Evolutionary conservation across 495 filamentous ascomycete species (phyloP), one percentile per base, ranked within the genome.

Genomic region (Lindgomyces ingoldianus): DNA sequence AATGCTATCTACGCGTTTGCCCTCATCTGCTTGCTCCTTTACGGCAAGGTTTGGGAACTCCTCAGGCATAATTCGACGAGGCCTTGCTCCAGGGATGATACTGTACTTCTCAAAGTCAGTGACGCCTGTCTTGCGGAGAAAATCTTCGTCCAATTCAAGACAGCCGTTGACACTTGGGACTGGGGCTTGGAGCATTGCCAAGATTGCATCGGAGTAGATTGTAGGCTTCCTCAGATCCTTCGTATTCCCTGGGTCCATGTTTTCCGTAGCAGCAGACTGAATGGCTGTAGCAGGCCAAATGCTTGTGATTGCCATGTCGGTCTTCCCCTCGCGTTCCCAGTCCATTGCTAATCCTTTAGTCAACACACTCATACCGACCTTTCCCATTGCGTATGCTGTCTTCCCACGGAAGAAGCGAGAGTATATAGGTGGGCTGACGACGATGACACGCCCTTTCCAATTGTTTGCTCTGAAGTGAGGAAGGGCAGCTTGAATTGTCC

Each of bases 371-470:
- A 96, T 96, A 16, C 79, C 89, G 16, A 93, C 84, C 71, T 96
- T 96, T 53, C 89, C 89, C 80, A 94, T 87, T 0, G 91, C 91
- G 77, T 95, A 95, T 18, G 87, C 89, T 0, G 89, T 90, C 81
- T 96, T 95, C 10, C 91, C 91, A 2, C 89, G 74, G 70, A 93
- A 93, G 73, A 95, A 95, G 18, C 91, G 80, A 48, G 83, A 87
- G 69, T 95, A 95, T 57, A 96, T 92, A 0, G 91, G 91, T 46
- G 91, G 91, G 60, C 85, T 88, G 22, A 96, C 89, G 45, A 95
- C 91, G 50, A 95, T 79, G 51, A 95, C 84, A 4, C 91, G 66
- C 0, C 83, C 89, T 29, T 77, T 81, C 75, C 81, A 81, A 2
- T 72, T 77, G 57, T 82, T 81, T 51, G 62, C 71, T 62, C 77